A percentile compares a stretch with the other conserved stretches of the same genome.
phyloP scores from a whole-genome alignment of 768 basidiomycete genomes.

The Russula brevipes region DNA sequence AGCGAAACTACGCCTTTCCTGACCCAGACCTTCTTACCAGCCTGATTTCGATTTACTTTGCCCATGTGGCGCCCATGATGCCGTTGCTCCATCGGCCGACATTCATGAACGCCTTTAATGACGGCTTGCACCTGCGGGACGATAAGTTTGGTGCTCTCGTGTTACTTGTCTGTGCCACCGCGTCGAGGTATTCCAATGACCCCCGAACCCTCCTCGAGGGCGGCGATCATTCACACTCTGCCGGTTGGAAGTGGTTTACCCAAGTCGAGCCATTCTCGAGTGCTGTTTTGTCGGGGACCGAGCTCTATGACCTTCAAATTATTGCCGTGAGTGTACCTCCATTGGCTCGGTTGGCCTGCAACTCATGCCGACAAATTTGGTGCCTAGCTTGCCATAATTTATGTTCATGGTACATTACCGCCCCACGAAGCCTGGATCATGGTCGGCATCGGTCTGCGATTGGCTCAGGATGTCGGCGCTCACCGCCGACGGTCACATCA shows the following conservation, averaged over 20 bases:
- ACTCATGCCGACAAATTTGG: background rate
- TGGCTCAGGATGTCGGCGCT: conserved; percentile 72
- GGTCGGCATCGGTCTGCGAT: conserved; percentile 56
- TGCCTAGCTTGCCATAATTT: conserved; percentile 34
- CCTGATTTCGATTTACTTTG: conserved; percentile 18
- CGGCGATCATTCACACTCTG: conserved; percentile 30
- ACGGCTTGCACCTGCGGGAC: conserved; percentile 16
- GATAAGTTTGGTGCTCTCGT: conserved; percentile 20
- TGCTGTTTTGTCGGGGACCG: conserved; percentile 49
- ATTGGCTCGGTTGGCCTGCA: background rate
- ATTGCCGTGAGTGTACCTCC: conserved; percentile 41
- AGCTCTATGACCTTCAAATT: conserved; percentile 67
- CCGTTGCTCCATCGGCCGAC: conserved; percentile 24
- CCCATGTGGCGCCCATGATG: conserved; percentile 5
- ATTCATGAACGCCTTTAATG: conserved; percentile 10
- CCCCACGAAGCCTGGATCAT: conserved; percentile 53
- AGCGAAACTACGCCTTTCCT: conserved; percentile 16
- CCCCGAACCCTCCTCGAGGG: conserved; percentile 12
- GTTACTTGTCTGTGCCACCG: conserved; percentile 22
- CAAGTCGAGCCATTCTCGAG: conserved; percentile 60
- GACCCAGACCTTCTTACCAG: conserved; percentile 19
- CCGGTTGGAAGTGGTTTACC: conserved; percentile 45
- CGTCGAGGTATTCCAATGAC: conserved; percentile 18
- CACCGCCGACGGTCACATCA: conserved; percentile 48
- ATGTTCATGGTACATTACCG: conserved; percentile 41